A percentile compares a stretch with the other conserved stretches of the same genome.
phyloP scores from a whole-genome alignment of 179 eudicot genomes.

The Spergularia azorica region DNA sequence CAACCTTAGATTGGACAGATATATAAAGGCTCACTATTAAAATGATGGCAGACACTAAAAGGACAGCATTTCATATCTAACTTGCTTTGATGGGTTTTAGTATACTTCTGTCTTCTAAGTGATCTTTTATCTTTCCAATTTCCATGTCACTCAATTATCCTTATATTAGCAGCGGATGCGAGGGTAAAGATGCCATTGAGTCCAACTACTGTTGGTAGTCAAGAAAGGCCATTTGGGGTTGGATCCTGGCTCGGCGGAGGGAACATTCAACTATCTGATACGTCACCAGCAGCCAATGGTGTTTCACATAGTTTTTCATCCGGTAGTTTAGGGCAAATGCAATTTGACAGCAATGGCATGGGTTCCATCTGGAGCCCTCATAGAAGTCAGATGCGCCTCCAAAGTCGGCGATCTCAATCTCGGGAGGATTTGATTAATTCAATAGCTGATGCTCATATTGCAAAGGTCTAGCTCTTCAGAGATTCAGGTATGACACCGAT shows the following conservation, averaged over 20 bases:
- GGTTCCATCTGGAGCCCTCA: slow-evolving; percentile 67
- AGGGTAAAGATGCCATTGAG: slow-evolving; percentile 83
- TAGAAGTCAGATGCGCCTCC: slow-evolving; percentile 81
- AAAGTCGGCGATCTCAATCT: slow-evolving; percentile 93
- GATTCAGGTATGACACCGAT: slow-evolving; percentile 35
- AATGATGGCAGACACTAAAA: not conserved
- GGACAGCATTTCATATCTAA: not conserved
- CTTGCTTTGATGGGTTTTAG: not conserved
- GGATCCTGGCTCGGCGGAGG: slow-evolving; percentile 49
- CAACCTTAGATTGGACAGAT: not conserved
- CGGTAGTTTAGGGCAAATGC: slow-evolving; percentile 89
- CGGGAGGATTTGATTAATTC: slow-evolving; percentile 87
- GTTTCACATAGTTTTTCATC: slow-evolving; percentile 90
- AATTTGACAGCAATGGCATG: slow-evolving; percentile 57
- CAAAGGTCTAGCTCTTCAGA: slow-evolving; percentile 43
- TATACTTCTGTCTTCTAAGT: not conserved
- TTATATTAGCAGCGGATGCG: slow-evolving; percentile 61
- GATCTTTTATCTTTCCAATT: not conserved
- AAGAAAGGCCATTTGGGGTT: slow-evolving; percentile 52
- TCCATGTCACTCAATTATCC: not conserved
- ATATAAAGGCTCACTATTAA: not conserved
- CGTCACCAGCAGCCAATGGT: slow-evolving; percentile 57
- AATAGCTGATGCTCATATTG: slow-evolving; percentile 62
- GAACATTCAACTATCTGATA: slow-evolving; percentile 65
- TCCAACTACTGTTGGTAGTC: slow-evolving; percentile 62